A percentile compares a stretch with the other conserved stretches of the same genome.
Conservation (phyloP, 345 rosid genomes). For the Microcos paniculata region DNA sequence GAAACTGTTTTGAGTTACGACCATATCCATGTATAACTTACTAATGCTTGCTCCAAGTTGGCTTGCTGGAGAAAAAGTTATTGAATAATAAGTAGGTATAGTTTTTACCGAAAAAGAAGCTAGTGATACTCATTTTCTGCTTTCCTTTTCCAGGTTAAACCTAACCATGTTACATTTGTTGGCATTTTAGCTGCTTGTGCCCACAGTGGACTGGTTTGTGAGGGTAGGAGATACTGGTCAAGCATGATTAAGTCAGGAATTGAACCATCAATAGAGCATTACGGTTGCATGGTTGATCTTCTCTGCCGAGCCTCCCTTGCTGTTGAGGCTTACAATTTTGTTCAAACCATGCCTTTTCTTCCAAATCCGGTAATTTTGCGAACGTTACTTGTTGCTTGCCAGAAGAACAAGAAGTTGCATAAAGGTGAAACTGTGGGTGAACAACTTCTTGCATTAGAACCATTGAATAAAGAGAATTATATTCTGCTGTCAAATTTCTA, state of each 20-base stretch:
- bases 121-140: slow-evolving; percentile 29
- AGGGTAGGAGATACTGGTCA: slow-evolving; percentile 42
- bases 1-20: slow-evolving; percentile 34
- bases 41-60: slow-evolving; percentile 42
- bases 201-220: slow-evolving; percentile 42
- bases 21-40: slow-evolving; percentile 37
- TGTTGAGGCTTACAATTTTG: slow-evolving; percentile 42
- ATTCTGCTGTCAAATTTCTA: slow-evolving; percentile 46
- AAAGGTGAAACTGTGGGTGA: slow-evolving; percentile 4
- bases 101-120: slow-evolving; percentile 35
- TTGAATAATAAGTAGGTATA: slow-evolving; percentile 64
- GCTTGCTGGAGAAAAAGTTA: slow-evolving; percentile 37
- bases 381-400: slow-evolving; percentile 33
- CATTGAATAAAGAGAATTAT: slow-evolving; percentile 21
- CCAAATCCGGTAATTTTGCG: slow-evolving; percentile 48
- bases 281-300: slow-evolving; percentile 48
- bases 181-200: slow-evolving; percentile 49
- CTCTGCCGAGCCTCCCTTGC: slow-evolving; percentile 51
- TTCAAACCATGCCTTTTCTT: slow-evolving; percentile 44
- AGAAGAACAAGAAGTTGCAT: slow-evolving; percentile 16
- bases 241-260: slow-evolving; percentile 44
- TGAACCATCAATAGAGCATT: slow-evolving; percentile 47
- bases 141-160: slow-evolving; percentile 43
- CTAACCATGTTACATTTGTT: slow-evolving; percentile 48
- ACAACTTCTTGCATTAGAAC: slow-evolving; percentile 14